Conservation (phyloP, 2,329 filamentous ascomycete species). For the Corinectria fuckeliana region DNA sequence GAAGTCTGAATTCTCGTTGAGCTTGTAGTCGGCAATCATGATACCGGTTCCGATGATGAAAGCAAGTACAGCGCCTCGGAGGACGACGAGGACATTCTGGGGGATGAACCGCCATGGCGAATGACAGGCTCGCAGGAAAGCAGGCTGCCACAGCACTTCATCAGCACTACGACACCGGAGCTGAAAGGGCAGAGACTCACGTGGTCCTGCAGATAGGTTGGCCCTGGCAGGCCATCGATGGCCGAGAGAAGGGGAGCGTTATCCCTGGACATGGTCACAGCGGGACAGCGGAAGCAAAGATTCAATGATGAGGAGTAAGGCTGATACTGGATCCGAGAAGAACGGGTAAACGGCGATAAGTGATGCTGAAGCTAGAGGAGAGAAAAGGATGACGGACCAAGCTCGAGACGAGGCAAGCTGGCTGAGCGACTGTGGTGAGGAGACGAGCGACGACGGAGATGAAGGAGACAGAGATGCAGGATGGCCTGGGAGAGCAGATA, state of each 20-base stretch:
- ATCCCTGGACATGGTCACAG: conserved; percentile 37
- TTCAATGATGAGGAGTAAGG: not conserved
- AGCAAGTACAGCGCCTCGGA: conserved; percentile 51
- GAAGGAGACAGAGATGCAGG: not conserved
- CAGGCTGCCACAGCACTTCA: conserved; percentile 46
- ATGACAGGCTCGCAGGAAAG: conserved; percentile 58
- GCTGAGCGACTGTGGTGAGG: not conserved
- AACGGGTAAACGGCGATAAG: not conserved
- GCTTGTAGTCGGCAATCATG: conserved; percentile 55
- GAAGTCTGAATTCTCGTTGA: conserved; percentile 48
- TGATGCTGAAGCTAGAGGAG: conserved; percentile 15
- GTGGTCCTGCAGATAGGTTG: conserved; percentile 46
- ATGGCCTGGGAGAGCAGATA: not conserved
- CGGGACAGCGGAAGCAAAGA: not conserved
- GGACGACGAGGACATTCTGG: conserved; percentile 52
- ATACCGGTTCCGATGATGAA: conserved; percentile 51
- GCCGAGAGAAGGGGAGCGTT: conserved; percentile 44
- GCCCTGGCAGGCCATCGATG: conserved; percentile 40
- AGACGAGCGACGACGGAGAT: conserved; percentile 21
- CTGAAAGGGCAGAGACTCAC: conserved; percentile 29
- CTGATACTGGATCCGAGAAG: not conserved
- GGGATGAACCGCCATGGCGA: conserved; percentile 57
- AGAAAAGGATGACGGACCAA: conserved; percentile 9
- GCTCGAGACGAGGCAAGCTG: conserved; percentile 14
- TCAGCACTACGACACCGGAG: conserved; percentile 15